Conservation (phyloP, 805 yeast species). For the Kazachstania psychrophila region DNA sequence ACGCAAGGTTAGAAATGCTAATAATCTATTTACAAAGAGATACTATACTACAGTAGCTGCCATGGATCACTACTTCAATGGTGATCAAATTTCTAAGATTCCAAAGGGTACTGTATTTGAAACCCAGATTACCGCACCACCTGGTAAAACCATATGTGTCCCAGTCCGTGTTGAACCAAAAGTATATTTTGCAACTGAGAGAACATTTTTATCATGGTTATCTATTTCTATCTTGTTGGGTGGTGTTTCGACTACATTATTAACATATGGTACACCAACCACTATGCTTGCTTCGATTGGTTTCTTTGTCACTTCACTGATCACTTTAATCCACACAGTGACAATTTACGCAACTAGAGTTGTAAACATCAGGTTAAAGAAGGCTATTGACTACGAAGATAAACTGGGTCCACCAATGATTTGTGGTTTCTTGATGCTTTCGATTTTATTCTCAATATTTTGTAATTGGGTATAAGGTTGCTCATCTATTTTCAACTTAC, state of each 20-base stretch:
- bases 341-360: constrained; percentile 75
- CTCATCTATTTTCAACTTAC: background rate
- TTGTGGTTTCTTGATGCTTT: constrained; percentile 62
- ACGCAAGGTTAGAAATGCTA: constrained; percentile 15
- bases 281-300: constrained; percentile 78
- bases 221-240: constrained; percentile 83
- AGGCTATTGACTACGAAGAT: constrained; percentile 80
- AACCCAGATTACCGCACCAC: constrained; percentile 57
- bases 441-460: constrained; percentile 54
- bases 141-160: constrained; percentile 80
- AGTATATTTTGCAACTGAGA: constrained; percentile 96
- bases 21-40: constrained; percentile 13
- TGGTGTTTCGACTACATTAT: constrained; percentile 77
- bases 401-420: constrained; percentile 77
- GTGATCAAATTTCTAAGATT: constrained; percentile 43
- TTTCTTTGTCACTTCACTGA: constrained; percentile 71
- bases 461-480: constrained; percentile 23
- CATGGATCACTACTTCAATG: constrained; percentile 41
- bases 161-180: constrained; percentile 97
- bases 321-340: constrained; percentile 64
- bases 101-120: constrained; percentile 59
- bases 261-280: constrained; percentile 72
- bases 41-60: constrained; percentile 17
- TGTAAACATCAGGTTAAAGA: constrained; percentile 68
- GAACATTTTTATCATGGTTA: constrained; percentile 90